Base-by-base conservation (phyloP, 176 grass and related monocot genomes). In the Avena eriantha region DNA sequence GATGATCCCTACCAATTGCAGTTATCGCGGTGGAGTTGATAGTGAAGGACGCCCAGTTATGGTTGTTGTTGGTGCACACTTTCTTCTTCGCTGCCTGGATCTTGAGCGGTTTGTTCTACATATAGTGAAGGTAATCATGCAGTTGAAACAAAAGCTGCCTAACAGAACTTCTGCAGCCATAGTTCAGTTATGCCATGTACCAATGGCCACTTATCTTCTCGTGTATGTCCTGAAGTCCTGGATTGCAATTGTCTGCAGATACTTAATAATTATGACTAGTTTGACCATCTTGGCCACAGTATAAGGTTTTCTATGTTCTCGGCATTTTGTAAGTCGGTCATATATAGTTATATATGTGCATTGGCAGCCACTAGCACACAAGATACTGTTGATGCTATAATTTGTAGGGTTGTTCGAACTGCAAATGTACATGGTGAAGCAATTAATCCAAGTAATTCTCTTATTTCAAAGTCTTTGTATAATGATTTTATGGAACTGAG, bases 71-170 rank as follows among this genome's bases (percentile, higher is more conserved):
- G 97, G 97, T 58, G 97, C 97, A 33, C 97, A 98, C 58, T 96
- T 98, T 91, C 97, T 98, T 91, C 87, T 98, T 82, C 92, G 92
- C 34, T 96, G 97, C 84, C 87, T 98, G 75, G 94, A 98, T 90
- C 85, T 98, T 77, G 97, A 98, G 70, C 93, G 92, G 17, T 98
- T 98, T 90, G 84, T 98, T 86, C 87, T 98, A 31, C 87, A 94
- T 88, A 92, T 96, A 80, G 94, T 96, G 19, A 98, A 98, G 92
- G 97, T 98, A 93, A 81, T 83, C 73, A 56, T 53, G 11, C 26
- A 61, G 29, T 46, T 48, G 35, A 4, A 60, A 9, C 55, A 60
- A 47, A 47, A 72, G 7, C 39, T 83, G 66, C 13, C 51, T 9
- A 47, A 5, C 59, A 76, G 36, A 81, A 59, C 19, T 48, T 81